These are phyloP conservation scores for Lentinula boryana DNA, from an alignment of 768 basidiomycete genomes.

Conservation along the genomic window DNA sequence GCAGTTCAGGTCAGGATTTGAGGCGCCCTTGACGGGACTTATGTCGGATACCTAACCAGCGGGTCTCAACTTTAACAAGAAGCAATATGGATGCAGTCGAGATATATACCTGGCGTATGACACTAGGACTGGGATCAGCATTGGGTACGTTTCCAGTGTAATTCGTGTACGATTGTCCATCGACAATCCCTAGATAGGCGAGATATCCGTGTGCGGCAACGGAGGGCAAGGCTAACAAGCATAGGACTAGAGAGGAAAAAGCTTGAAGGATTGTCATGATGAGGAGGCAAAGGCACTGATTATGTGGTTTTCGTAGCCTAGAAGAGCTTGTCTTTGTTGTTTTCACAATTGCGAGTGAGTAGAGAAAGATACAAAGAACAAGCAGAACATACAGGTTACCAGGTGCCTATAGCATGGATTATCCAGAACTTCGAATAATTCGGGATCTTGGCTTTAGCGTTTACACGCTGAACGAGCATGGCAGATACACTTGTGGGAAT, in stretches of 20 bases:
- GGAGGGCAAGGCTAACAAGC: conserved; percentile 11
- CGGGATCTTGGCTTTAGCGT: not conserved
- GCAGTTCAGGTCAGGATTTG: conserved; percentile 38
- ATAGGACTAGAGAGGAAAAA: conserved; percentile 7
- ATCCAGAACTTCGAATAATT: not conserved
- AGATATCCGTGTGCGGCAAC: conserved; percentile 40
- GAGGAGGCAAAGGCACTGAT: not conserved
- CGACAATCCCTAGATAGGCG: conserved; percentile 30
- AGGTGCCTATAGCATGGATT: not conserved
- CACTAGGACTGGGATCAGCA: conserved; percentile 29
- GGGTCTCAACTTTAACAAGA: too few relatives aligned
- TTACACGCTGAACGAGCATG: not conserved
- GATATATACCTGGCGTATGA: conserved; percentile 36
- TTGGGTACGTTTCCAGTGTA: conserved; percentile 33
- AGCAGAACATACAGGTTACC: not conserved
- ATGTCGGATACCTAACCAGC: not conserved
- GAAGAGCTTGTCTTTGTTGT: not conserved
- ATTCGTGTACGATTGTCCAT: conserved; percentile 31
- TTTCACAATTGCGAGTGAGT: not conserved
- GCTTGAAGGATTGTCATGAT: not conserved
- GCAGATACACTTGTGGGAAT: not conserved
- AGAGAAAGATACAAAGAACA: not conserved
- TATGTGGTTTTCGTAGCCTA: not conserved
- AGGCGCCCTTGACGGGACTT: conserved; percentile 39
- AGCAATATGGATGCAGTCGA: not conserved